Base-by-base conservation (phyloP, 23 red algal species). In the Gracilaria vermiculophylla region DNA sequence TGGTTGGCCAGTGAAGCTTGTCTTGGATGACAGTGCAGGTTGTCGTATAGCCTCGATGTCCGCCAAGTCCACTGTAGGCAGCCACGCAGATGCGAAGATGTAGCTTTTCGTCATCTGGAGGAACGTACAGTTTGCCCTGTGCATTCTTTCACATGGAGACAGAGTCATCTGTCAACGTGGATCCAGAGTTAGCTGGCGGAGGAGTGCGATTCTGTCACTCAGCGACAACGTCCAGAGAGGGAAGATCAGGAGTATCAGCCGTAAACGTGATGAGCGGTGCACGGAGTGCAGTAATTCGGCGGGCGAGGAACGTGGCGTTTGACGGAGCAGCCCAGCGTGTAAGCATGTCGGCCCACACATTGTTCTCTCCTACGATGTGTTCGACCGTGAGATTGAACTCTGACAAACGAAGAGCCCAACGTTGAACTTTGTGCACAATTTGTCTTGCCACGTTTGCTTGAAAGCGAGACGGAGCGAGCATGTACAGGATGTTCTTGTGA, bases 261-360 rank as follows among this genome's bases (percentile, higher is more conserved):
- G n/a, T n/a, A n/a, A n/a, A n/a, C 15, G 48, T 53, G 21, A 36
- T 2, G 5, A 45, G 74, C 8, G 39, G 39, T 36, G 51, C 48
- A 19, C 16, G 0, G 0, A 0, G 36, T 24, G 49, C 8, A 36
- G 48, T 14, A 14, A 76, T 13, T 49, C 39, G 28, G 11, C 69
- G 69, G 13, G 23, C 31, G 20, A 20, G 13, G 10, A 13, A 27
- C 10, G 10, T 43, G 69, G 13, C 11, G 12, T 8, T 8, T 8
- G 5, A 5, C 5, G 43, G 43, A 5, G 43, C 47, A 43, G 75
- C 51, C 75, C 50, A 79, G 21, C 75, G 58, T 0, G 0, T 55
- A 15, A 79, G 50, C 0, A 79, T 55, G 32, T 79, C 50, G 7
- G 75, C 75, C 75, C 75, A 79, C 0, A 79, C 50, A 35, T 79